Conservation (phyloP, 2,329 filamentous ascomycete genomes). For the Cladobotryum mycophilum region DNA sequence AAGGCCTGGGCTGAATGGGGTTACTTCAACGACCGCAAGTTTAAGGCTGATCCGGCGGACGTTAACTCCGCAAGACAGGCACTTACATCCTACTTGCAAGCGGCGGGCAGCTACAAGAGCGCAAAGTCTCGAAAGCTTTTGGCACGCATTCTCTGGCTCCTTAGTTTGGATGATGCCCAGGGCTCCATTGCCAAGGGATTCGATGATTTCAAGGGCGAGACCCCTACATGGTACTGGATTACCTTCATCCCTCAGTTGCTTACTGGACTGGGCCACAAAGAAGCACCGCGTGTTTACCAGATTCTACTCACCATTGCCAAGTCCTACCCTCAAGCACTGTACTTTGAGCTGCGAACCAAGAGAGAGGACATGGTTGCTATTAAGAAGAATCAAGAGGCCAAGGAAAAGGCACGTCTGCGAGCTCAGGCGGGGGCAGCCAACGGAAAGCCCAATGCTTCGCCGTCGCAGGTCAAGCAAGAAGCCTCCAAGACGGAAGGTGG, state of each 20-base stretch:
- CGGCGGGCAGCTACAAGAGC: slow-evolving; percentile 93
- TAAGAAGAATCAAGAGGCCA: slow-evolving; percentile 79
- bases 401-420: slow-evolving; percentile 54
- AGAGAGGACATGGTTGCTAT: slow-evolving; percentile 90
- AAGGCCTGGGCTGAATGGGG: slow-evolving; percentile 99
- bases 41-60: slow-evolving; percentile 82
- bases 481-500: slow-evolving; percentile 30
- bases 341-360: slow-evolving; percentile 90
- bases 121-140: slow-evolving; percentile 92
- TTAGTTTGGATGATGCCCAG: slow-evolving; percentile 86
- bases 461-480: slow-evolving; percentile 49
- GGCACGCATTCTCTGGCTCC: slow-evolving; percentile 86
- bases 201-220: slow-evolving; percentile 95
- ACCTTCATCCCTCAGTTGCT: slow-evolving; percentile 97
- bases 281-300: slow-evolving; percentile 77
- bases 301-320: slow-evolving; percentile 93
- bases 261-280: slow-evolving; percentile 83
- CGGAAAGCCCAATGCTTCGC: slow-evolving; percentile 40
- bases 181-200: slow-evolving; percentile 80
- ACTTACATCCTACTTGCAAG: slow-evolving; percentile 92
- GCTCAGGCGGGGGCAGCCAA: slow-evolving; percentile 40
- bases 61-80: slow-evolving; percentile 83
- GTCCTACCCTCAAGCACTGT: slow-evolving; percentile 88
- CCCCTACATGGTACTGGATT: slow-evolving; percentile 99
- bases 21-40: slow-evolving; percentile 93